Evolutionary conservation across 1,284 basidiomycete species (phyloP), one percentile per base, ranked within the genome.

Genomic region (Phaffia rhodozyma): DNA sequence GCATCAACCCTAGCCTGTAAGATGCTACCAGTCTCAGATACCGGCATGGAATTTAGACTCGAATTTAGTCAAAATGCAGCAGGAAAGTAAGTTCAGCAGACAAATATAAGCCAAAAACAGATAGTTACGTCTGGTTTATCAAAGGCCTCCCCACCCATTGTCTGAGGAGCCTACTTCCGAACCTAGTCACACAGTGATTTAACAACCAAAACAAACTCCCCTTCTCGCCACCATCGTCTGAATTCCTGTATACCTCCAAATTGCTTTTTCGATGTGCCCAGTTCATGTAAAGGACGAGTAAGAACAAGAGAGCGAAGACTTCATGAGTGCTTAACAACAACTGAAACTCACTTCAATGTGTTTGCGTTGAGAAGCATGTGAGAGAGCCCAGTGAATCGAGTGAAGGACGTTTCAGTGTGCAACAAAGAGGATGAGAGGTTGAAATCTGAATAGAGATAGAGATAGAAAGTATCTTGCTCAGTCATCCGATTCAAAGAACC

Each of bases 351-450:
- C 38, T 34, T 30, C 20, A 97, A 76, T 0, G 94, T 96, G 71
- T 91, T 93, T 50, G 85, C 85, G 63, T 87, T 89, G 56, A 98
- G 79, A 20, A 92, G 80, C 92, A 97, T 96, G 68, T 90, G 86
- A 0, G 84, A 82, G 54, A 83, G 81, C 49, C 84, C 83, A 0
- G 87, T 80, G 71, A 97, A 97, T 69, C 78, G 71, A 2, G 65
- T 63, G 58, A 73, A 56, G 29, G 59, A 60, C 25, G 65, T 56
- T 20, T 27, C 21, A 6, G 63, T 48, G 13, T 61, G 52, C 3
- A 56, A 6, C 5, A 65, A 59, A 34, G 63, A 38, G 1, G 63
- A 65, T 16, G 58, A 55, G 2, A 65, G 47, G 38, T 63, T 63
- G 62, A 63, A 63, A 7, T 63, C 62, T 63, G 51, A 3, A 25